Percentiles rank a stretch among this genome's conserved stretches.
These are phyloP conservation scores for Quercus phellos DNA, from an alignment of 331 rosid species.

Conservation along the genomic window DNA sequence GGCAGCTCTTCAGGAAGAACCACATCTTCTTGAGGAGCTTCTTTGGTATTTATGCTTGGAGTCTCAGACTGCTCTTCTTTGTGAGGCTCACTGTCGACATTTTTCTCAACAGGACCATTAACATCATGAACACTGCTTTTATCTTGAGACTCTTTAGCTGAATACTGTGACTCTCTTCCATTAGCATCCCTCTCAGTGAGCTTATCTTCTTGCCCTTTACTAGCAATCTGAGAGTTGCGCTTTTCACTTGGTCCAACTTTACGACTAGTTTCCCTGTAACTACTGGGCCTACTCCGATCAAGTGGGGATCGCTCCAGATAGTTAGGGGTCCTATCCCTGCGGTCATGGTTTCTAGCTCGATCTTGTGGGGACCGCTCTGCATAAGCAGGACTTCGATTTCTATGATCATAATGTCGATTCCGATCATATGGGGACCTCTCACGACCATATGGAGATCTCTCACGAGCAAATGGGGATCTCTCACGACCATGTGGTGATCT, in stretches of 20 bases:
- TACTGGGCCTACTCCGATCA: constrained; percentile 44
- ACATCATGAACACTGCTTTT: constrained; percentile 35
- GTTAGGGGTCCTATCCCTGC: constrained; percentile 58
- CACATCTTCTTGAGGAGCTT: constrained; percentile 37
- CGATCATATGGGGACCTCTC: constrained; percentile 58
- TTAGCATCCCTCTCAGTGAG: constrained; percentile 43
- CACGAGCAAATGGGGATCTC: constrained; percentile 50
- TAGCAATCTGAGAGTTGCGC: constrained; percentile 34
- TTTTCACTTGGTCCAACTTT: constrained; percentile 54
- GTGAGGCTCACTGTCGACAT: constrained; percentile 26
- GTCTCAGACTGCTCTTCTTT: constrained; percentile 56
- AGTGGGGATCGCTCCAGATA: constrained; percentile 57
- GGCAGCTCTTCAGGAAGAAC: constrained; percentile 68
- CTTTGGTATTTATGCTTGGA: constrained; percentile 46
- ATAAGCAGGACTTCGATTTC: constrained; percentile 50
- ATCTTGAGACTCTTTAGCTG: constrained; percentile 53
- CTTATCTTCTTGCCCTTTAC: constrained; percentile 60
- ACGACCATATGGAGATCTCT: constrained; percentile 50
- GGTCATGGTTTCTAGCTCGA: constrained; percentile 47
- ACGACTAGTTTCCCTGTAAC: constrained; percentile 42
- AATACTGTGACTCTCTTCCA: constrained; percentile 34
- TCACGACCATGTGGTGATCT: constrained; percentile 54
- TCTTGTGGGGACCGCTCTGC: constrained; percentile 64
- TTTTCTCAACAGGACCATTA: constrained; percentile 43
- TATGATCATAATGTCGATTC: constrained; percentile 58